Evolutionary conservation across 495 filamentous ascomycete species (phyloP), one percentile per base, ranked within the genome.

Genomic region (Trichodelitschia bisporula): DNA sequence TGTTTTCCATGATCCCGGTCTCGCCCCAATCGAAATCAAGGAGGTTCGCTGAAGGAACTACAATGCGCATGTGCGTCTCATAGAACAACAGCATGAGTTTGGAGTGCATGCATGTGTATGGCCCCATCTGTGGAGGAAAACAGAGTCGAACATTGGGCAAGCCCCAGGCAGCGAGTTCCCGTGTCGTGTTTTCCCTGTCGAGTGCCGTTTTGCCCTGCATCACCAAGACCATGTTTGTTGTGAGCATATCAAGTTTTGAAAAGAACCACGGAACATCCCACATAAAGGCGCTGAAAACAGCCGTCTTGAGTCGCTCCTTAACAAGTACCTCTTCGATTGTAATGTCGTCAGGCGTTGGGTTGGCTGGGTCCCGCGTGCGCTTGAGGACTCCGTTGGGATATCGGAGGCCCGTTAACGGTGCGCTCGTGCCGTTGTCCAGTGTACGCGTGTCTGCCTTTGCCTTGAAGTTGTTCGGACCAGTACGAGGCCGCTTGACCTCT

Each of bases 251-350:
- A 4, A 78, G 35, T 41, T 80, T 80, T 0, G 42, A 44, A 8
- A 69, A 56, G 3, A 80, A 34, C 77, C 77, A 83, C 6, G 69
- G 58, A 12, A 69, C 59, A 40, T 93, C 76, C 71, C 78, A 82
- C 40, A 84, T 62, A 36, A 73, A 97, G 1, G 84, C 74, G 38
- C 79, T 86, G 2, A 97, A 50, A 1, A 95, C 62, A 0, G 80
- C 86, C 14, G 78, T 54, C 13, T 71, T 53, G 0, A 93, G 57
- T 20, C 72, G 60, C 3, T 59, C 45, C 24, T 62, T 64, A 44
- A 89, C 73, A 0, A 97, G 48, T 1, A 93, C 70, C 42, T 95
- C 86, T 44, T 92, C 80, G 24, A 97, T 68, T 39, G 69, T 89
- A 41, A 95, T 79, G 33, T 90, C 80, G 26, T 83, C 58, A 0